Conservation (phyloP, 2,329 filamentous ascomycete species). For the Penicillium hordei region DNA sequence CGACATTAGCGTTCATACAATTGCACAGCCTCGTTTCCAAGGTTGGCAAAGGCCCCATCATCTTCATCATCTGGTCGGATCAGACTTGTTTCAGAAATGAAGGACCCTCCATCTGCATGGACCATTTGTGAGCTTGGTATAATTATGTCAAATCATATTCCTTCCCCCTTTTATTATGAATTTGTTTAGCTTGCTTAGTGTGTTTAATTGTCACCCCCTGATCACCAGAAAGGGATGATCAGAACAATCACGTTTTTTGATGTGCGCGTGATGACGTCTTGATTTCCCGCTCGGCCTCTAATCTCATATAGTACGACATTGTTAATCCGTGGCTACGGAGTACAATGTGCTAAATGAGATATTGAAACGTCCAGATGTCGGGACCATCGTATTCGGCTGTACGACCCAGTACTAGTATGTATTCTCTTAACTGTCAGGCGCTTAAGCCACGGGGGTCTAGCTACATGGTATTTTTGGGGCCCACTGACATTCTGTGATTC, state of each 20-base stretch:
- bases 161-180: background rate
- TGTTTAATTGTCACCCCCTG: constrained; percentile 1
- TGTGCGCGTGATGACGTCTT: constrained; percentile 7
- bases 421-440: background rate
- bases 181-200: background rate
- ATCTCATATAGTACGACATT: background rate
- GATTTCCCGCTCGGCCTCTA: background rate
- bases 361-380: background rate
- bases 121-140: constrained; percentile 2
- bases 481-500: background rate
- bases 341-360: background rate
- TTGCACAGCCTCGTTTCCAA: constrained; percentile 18
- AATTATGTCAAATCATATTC: background rate
- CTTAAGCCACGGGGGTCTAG: background rate
- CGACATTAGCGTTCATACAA: constrained; percentile 4
- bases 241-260: background rate
- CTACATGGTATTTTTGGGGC: background rate
- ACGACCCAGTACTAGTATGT: background rate
- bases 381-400: background rate
- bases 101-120: background rate
- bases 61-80: background rate
- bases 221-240: constrained; percentile 11
- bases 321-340: background rate
- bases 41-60: background rate
- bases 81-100: constrained; percentile 11